Evolutionary conservation across 306 rosid genomes (phyloP).

Genomic region (Parietaria judaica): DNA sequence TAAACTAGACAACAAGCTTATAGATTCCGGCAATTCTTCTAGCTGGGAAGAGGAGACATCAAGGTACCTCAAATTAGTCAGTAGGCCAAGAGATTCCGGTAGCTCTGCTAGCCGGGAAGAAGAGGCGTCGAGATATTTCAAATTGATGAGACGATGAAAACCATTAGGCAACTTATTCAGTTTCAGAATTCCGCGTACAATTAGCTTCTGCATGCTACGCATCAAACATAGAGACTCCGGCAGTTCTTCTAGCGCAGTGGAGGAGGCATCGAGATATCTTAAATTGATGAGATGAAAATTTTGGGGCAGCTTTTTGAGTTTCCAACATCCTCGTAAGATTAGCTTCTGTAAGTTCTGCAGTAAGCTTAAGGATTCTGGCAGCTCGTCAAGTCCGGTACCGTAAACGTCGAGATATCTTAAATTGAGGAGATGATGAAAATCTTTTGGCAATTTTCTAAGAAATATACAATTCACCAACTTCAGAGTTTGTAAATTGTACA

Average conservation of each 20-base stretch:
- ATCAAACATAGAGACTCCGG: slow-evolving; percentile 3
- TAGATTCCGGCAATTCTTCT: background rate
- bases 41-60: slow-evolving; percentile 10
- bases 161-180: slow-evolving; percentile 7
- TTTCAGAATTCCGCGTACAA: background rate
- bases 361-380: background rate
- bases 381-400: background rate
- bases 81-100: background rate
- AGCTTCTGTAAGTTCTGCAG: slow-evolving; percentile 17
- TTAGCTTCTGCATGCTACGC: slow-evolving; percentile 16
- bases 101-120: background rate
- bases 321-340: background rate
- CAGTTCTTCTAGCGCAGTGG: slow-evolving; percentile 1
- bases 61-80: background rate
- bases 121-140: slow-evolving; percentile 11
- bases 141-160: slow-evolving; percentile 6
- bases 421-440: slow-evolving; percentile 8
- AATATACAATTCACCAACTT: background rate
- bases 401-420: slow-evolving; percentile 13
- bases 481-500: slow-evolving; percentile 20
- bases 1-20: slow-evolving; percentile 17
- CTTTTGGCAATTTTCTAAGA: slow-evolving; percentile 8
- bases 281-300: slow-evolving; percentile 8
- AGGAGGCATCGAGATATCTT: slow-evolving; percentile 10
- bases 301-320: slow-evolving; percentile 9